Evolutionary conservation across 75 land plant genomes (phyloP).

Genomic region (Pinus albicaulis): DNA sequence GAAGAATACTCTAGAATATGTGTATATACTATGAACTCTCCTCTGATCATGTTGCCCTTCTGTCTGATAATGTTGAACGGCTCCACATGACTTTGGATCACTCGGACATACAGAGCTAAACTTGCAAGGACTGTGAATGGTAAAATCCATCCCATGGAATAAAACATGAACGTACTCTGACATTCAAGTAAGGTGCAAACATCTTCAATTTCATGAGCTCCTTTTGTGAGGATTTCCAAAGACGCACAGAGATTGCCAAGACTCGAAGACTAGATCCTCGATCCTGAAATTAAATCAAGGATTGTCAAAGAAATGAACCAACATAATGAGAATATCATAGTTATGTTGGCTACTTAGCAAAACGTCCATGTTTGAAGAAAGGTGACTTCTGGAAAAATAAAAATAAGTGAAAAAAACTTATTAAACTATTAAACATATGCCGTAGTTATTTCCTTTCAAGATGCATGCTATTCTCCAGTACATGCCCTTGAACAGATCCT

Average conservation of each 20-base stretch:
- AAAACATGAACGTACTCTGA: slow-evolving; percentile 7
- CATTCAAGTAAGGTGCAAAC: slow-evolving; percentile 1
- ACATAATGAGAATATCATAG: background rate
- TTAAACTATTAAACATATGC: background rate
- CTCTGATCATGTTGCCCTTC: background rate
- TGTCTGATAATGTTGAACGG: background rate
- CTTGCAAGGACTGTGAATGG: background rate
- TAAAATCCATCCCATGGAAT: slow-evolving; percentile 27
- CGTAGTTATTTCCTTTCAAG: background rate
- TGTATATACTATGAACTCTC: background rate
- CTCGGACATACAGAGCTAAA: background rate
- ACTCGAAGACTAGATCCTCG: slow-evolving; percentile 25
- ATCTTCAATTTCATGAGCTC: slow-evolving; percentile 13
- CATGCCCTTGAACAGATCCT: background rate
- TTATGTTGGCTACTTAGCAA: background rate
- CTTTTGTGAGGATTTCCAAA: slow-evolving; percentile 15
- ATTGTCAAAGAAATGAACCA: slow-evolving; percentile 3
- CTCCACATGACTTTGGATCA: background rate
- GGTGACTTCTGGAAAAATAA: background rate
- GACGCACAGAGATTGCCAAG: slow-evolving; percentile 18
- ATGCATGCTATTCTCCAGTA: background rate
- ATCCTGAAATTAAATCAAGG: slow-evolving; percentile 16
- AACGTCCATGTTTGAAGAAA: background rate
- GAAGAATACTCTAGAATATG: background rate
- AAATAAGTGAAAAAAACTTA: background rate